Evolutionary conservation across 2,329 filamentous ascomycete species (phyloP).

Genomic region (Verticillium klebahnii): DNA sequence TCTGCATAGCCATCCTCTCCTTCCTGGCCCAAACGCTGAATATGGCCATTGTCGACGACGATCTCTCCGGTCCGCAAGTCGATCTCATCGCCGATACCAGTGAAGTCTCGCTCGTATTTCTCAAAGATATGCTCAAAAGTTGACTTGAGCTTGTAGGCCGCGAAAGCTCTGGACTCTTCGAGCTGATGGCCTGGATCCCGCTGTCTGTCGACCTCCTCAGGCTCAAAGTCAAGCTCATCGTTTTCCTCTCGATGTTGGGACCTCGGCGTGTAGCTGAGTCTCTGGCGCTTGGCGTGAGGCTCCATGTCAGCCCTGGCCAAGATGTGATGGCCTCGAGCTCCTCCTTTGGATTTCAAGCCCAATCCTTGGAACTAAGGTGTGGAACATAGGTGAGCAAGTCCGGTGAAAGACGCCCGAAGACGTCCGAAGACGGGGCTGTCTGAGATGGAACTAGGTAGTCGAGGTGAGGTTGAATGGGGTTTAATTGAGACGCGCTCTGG

Average conservation of each 20-base stretch:
- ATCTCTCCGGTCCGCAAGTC: slow-evolving; percentile 77
- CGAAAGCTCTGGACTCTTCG: slow-evolving; percentile 57
- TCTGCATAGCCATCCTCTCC: slow-evolving; percentile 26
- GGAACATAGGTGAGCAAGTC: not conserved
- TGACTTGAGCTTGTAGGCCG: slow-evolving; percentile 71
- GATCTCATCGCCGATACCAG: slow-evolving; percentile 81
- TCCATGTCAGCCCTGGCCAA: slow-evolving; percentile 41
- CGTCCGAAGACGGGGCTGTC: not conserved
- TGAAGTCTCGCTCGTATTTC: slow-evolving; percentile 82
- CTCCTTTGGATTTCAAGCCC: not conserved
- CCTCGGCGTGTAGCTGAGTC: slow-evolving; percentile 39
- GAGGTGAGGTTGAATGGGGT: not conserved
- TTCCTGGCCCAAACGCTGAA: slow-evolving; percentile 35
- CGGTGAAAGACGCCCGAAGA: not conserved
- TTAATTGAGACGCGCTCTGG: not conserved
- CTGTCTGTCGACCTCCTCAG: slow-evolving; percentile 40
- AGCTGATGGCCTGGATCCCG: slow-evolving; percentile 54
- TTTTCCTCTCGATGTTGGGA: slow-evolving; percentile 35
- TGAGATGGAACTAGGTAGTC: not conserved
- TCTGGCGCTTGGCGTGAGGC: slow-evolving; percentile 55
- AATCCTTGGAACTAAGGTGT: not conserved
- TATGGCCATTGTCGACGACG: slow-evolving; percentile 86
- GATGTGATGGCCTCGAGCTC: not conserved
- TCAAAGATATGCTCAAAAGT: slow-evolving; percentile 84
- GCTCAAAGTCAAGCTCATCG: slow-evolving; percentile 43